phyloP scores from a whole-genome alignment of 257 asterid species.

The Solanum corneliomulleri region DNA sequence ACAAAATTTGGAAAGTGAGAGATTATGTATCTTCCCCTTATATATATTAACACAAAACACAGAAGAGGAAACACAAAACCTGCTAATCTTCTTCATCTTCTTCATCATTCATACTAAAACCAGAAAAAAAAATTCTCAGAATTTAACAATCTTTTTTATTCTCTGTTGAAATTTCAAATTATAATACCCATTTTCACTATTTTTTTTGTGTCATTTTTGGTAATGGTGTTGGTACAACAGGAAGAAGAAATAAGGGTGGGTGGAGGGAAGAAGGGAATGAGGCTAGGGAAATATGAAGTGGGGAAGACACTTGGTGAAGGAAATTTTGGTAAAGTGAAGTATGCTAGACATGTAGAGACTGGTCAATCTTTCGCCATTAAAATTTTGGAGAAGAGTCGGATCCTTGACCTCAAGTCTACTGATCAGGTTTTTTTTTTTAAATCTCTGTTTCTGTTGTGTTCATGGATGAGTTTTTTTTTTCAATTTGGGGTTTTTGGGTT shows the following conservation, averaged over 20 bases:
- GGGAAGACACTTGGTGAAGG: slow-evolving; percentile 92
- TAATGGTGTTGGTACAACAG: slow-evolving; percentile 31
- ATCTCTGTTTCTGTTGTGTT: background rate
- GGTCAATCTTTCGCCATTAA: slow-evolving; percentile 68
- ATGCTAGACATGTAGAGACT: slow-evolving; percentile 48
- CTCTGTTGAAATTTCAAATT: background rate
- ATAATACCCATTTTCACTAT: background rate
- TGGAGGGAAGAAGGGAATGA: slow-evolving; percentile 25
- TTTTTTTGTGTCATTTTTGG: background rate
- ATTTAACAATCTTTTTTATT: too few relatives aligned
- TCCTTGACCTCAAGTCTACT: slow-evolving; percentile 49
- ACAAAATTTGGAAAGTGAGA: background rate
- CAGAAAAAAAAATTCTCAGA: too few relatives aligned
- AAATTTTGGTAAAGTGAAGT: slow-evolving; percentile 83
- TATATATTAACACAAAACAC: background rate
- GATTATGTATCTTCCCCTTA: background rate
- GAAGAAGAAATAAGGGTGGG: slow-evolving; percentile 4
- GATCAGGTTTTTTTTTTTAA: slow-evolving; percentile 49
- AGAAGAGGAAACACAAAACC: background rate
- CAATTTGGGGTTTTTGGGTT: background rate
- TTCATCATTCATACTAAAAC: background rate
- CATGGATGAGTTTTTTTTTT: background rate
- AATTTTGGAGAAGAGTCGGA: slow-evolving; percentile 64
- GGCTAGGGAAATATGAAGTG: slow-evolving; percentile 69
- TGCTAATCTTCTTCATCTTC: background rate